Conservation (phyloP, 2,329 filamentous ascomycete genomes). For the Colletotrichum trifolii region DNA sequence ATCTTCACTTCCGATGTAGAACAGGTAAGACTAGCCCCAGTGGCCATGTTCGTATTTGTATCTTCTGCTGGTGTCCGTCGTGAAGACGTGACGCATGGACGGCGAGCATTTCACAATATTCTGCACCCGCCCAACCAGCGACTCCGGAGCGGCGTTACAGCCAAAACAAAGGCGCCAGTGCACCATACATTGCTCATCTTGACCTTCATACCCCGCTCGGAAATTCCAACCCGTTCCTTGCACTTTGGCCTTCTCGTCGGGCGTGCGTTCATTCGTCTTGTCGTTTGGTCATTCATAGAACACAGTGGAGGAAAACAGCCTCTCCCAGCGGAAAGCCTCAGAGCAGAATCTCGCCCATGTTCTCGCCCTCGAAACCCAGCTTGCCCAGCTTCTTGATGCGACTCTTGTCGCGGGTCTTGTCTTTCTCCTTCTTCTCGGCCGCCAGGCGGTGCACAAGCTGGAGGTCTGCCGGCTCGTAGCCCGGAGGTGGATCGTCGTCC, state of each 20-base stretch:
- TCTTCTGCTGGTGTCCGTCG: conserved; percentile 33
- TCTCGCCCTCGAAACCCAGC: conserved; percentile 90
- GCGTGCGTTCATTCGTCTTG: conserved; percentile 26
- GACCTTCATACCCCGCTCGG: conserved; percentile 27
- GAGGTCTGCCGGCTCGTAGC: conserved; percentile 73
- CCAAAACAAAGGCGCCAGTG: conserved; percentile 5
- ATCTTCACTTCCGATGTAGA: neutral
- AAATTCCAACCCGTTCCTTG: no score
- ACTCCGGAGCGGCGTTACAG: conserved; percentile 18
- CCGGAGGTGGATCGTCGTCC: conserved; percentile 84
- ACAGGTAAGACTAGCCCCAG: neutral
- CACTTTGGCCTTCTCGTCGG: conserved; percentile 33
- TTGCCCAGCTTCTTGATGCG: conserved; percentile 77
- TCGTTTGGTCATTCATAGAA: conserved; percentile 29
- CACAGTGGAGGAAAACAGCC: conserved; percentile 9
- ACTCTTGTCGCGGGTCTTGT: conserved; percentile 79
- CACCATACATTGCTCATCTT: conserved; percentile 13
- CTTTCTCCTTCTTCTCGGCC: conserved; percentile 75
- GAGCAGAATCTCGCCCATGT: conserved; percentile 78
- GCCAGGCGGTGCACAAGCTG: conserved; percentile 78
- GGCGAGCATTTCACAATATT: conserved; percentile 73
- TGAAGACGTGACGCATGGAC: conserved; percentile 20
- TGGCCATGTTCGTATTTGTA: conserved; percentile 14
- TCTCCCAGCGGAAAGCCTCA: conserved; percentile 49
- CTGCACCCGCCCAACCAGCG: conserved; percentile 54